A percentile compares a stretch with the other conserved stretches of the same genome.
Evolutionary conservation across 2,329 filamentous ascomycete genomes (phyloP).

Genomic region (Rutstroemia sp.): DNA sequence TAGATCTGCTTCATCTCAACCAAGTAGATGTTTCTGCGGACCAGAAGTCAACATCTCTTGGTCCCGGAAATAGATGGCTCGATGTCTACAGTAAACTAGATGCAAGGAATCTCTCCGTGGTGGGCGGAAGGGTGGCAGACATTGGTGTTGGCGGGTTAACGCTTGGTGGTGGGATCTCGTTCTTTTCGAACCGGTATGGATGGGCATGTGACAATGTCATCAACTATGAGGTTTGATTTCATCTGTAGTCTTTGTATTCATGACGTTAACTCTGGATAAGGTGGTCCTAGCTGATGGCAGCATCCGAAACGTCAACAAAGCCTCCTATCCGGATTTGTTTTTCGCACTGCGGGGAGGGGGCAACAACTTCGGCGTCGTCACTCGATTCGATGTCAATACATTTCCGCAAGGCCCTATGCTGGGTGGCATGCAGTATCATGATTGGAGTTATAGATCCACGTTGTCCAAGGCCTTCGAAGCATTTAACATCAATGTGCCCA

Average conservation of each 20-base stretch:
- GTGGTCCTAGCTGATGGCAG: constrained; percentile 44
- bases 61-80: constrained; percentile 16
- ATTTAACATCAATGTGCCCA: constrained; percentile 33
- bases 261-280: constrained; percentile 26
- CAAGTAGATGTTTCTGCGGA: constrained; percentile 5
- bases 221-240: constrained; percentile 11
- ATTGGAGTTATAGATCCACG: constrained; percentile 20
- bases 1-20: constrained; percentile 14
- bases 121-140: background rate
- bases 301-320: constrained; percentile 36
- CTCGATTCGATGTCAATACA: constrained; percentile 31
- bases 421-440: constrained; percentile 27
- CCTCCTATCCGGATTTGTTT: constrained; percentile 41
- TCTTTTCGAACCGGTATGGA: constrained; percentile 10
- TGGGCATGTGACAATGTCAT: constrained; percentile 18
- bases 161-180: constrained; percentile 15
- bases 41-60: constrained; percentile 14
- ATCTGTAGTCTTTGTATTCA: background rate
- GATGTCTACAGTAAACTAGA: constrained; percentile 16
- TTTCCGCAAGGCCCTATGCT: constrained; percentile 10
- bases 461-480: constrained; percentile 43
- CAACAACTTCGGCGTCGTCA: constrained; percentile 47
- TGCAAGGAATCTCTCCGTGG: background rate
- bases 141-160: constrained; percentile 9
- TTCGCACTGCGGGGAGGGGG: constrained; percentile 48